Conservation (phyloP, 225 moss, liverwort and hornwort genomes). For the Sphagnum tenellum region DNA sequence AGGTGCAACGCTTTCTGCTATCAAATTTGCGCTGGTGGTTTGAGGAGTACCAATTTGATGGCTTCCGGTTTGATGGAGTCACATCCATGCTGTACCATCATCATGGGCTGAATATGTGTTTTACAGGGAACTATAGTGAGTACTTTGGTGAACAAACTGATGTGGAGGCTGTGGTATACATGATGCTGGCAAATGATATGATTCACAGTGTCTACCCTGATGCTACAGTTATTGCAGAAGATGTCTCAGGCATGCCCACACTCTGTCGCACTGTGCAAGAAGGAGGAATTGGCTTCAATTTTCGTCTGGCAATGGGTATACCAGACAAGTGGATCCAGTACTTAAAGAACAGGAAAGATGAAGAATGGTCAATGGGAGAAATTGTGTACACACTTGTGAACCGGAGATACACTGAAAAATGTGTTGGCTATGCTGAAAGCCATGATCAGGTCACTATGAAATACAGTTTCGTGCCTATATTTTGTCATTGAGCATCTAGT, state of each 20-base stretch:
- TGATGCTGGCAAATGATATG: conserved; percentile 91
- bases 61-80: conserved; percentile 93
- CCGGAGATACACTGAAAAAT: conserved; percentile 66
- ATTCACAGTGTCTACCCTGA: conserved; percentile 64
- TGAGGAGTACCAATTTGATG: conserved; percentile 85
- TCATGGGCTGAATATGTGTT: conserved; percentile 80
- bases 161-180: conserved; percentile 64
- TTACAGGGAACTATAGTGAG: conserved; percentile 78
- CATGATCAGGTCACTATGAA: conserved; percentile 68
- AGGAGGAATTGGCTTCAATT: conserved; percentile 86
- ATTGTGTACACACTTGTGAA: conserved; percentile 70
- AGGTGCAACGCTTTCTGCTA: conserved; percentile 79
- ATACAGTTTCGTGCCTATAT: not conserved
- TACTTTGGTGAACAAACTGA: conserved; percentile 76
- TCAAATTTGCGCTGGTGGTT: conserved; percentile 95
- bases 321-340: conserved; percentile 98
- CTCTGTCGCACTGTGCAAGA: conserved; percentile 75
- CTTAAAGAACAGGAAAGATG: conserved; percentile 75
- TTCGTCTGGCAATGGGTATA: conserved; percentile 86
- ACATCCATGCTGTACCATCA: conserved; percentile 96
- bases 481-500: not conserved
- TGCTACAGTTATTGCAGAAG: conserved; percentile 86
- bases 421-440: conserved; percentile 85
- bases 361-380: conserved; percentile 91
- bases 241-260: conserved; percentile 96